Base-by-base conservation (phyloP, 1,139 yeast genomes). In the Blastobotrys elegans region DNA sequence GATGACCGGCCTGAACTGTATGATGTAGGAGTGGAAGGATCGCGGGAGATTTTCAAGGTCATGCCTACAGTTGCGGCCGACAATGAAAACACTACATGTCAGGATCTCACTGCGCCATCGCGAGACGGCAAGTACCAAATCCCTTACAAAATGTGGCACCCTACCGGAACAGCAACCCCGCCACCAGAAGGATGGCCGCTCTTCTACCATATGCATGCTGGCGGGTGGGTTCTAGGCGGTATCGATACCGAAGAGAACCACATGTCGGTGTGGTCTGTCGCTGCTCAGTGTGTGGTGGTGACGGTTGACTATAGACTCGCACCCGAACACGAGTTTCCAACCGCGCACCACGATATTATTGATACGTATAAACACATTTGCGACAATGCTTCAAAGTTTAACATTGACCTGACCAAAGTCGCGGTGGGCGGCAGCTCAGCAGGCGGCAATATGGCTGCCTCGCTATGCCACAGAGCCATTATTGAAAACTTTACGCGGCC, bases 311-410 rank as follows among this genome's bases (percentile, higher is more conserved):
- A 74, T 56, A 54, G 77, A 34, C 58, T 72, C 45, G 78, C 77
- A 0, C 80, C 79, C 3, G 77, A 75, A 56, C 56, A 64, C 54
- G 73, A 74, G 16, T 75, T 64, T 53, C 79, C 80, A 2, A 75
- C 77, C 6, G 68, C 73, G 42, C 70, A 72, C 3, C 70, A 74
- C n/a, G 79, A 75, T 58, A 58, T 73, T 18, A 73, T 62, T 56
- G 77, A 70, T 43, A 61, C 69, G 7, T 50, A 62, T 10, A 30
- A 59, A 22, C 56, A 49, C 46, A 52, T 53, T 3, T 18, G 17
- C 30, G 50, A 48, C 21, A 49, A 51, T 31, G 51, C 56, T 8
- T 39, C 46, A 33, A 60, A 53, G n/a, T 55, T 71, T 29, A 61
- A 59, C 2, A 62, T 67, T 24, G 64, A 73, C 50, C 54, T 55